Evolutionary conservation across 139 green algal genomes (phyloP).

Genomic region (Chloropicon primus): DNA sequence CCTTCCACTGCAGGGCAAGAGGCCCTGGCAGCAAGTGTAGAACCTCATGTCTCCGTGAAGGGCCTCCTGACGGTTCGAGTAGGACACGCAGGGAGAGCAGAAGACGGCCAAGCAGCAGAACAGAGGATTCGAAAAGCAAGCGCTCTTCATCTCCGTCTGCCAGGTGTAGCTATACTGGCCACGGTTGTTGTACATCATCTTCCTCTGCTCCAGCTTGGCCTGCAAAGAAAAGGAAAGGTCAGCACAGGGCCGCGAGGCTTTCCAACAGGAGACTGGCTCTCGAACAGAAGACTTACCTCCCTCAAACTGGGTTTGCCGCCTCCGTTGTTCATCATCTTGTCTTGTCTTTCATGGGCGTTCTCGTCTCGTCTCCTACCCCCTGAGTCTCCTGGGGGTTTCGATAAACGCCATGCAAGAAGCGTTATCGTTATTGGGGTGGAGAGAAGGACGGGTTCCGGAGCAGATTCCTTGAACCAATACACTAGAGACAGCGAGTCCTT

Average conservation of each 20-base stretch:
- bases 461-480: too few species aligned
- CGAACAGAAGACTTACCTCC: too few species aligned
- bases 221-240: background rate
- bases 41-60: slow-evolving; percentile 8
- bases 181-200: background rate
- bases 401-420: slow-evolving; percentile 57
- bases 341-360: too few species aligned
- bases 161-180: background rate
- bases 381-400: slow-evolving; percentile 64
- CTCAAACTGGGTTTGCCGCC: too few species aligned
- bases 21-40: slow-evolving; percentile 29
- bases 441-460: background rate
- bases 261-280: too few species aligned
- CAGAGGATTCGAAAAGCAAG: background rate
- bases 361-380: slow-evolving; percentile 59
- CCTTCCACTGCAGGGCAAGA: slow-evolving; percentile 25
- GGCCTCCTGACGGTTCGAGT: slow-evolving; percentile 4
- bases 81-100: slow-evolving; percentile 10
- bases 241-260: too few species aligned
- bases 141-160: background rate
- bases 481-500: too few species aligned
- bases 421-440: slow-evolving; percentile 10
- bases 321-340: too few species aligned
- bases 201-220: background rate
- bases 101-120: slow-evolving; percentile 8